Conservation (phyloP, 805 yeast species). For the Ogataea siamensis region DNA sequence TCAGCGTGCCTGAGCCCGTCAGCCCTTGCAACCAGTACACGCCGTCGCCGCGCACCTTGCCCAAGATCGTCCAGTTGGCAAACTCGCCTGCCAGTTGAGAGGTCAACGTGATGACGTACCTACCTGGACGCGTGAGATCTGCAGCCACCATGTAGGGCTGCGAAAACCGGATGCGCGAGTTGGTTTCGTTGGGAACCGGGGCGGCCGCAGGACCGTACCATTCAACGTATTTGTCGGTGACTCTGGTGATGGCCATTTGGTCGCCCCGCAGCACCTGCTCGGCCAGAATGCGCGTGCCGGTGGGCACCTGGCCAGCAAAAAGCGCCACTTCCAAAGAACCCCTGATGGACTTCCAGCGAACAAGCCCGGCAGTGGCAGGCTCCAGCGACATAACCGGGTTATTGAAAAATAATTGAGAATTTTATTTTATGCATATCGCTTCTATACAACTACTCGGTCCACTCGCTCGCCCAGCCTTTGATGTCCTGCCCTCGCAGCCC, state of each 20-base stretch:
- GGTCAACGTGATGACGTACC: slow-evolving; percentile 13
- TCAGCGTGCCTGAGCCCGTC: slow-evolving; percentile 4
- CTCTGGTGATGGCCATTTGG: slow-evolving; percentile 10
- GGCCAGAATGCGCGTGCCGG: slow-evolving; percentile 6
- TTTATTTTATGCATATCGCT: slow-evolving; percentile 1
- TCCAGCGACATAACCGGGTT: slow-evolving; percentile 8
- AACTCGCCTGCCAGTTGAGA: slow-evolving; percentile 10
- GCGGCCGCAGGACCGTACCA: slow-evolving; percentile 2
- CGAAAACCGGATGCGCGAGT: slow-evolving; percentile 12
- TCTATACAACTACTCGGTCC: slow-evolving; percentile 4
- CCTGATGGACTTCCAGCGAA: slow-evolving; percentile 7
- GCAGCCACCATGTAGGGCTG: slow-evolving; percentile 17
- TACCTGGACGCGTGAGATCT: slow-evolving; percentile 5
- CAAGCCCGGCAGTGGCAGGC: slow-evolving; percentile 7
- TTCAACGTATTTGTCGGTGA: slow-evolving; percentile 4
- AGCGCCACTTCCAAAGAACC: slow-evolving; percentile 9
- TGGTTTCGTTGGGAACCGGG: slow-evolving; percentile 9
- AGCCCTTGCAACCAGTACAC: slow-evolving; percentile 16
- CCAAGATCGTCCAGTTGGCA: slow-evolving; percentile 19
- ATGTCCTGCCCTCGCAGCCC: slow-evolving; percentile 36
- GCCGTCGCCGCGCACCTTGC: slow-evolving; percentile 16
- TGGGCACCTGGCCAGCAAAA: slow-evolving; percentile 16
- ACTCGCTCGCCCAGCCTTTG: slow-evolving; percentile 30
- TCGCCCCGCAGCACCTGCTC: slow-evolving; percentile 7
- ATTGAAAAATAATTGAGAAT: slow-evolving; percentile 1